Evolutionary conservation across 169 alveolate genomes (phyloP).

Genomic region (Ichthyophthirius multifiliis): DNA sequence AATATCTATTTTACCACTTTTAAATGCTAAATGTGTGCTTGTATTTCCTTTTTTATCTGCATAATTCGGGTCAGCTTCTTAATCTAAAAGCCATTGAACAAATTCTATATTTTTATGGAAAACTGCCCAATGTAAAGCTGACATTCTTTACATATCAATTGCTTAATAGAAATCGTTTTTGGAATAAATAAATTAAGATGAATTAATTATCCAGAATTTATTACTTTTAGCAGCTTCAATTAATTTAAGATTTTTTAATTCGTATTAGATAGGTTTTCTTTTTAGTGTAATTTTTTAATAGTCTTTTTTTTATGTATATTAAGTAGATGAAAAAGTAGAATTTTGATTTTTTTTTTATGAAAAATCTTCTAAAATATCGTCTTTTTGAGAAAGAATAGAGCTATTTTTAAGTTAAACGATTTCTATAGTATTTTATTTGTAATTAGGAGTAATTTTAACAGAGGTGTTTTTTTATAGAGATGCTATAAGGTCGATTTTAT

Average conservation of each 20-base stretch:
- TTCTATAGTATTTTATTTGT: background rate
- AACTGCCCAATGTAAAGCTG: background rate
- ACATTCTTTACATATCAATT: background rate
- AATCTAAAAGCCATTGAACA: background rate
- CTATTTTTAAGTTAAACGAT: no score
- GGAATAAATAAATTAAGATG: background rate
- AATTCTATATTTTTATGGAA: background rate
- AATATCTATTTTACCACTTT: background rate
- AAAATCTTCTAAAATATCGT: no score
- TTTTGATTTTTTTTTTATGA: no score
- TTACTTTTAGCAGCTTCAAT: conserved; percentile 17
- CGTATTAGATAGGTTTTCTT: background rate
- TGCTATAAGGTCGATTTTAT: background rate
- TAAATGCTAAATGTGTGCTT: background rate
- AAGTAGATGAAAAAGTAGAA: background rate
- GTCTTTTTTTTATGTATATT: background rate
- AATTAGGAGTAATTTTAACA: no score
- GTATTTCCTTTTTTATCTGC: background rate
- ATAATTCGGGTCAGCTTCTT: background rate
- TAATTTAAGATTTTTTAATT: background rate
- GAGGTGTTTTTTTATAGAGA: background rate
- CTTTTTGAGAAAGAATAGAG: no score
- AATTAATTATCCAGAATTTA: conserved; percentile 5
- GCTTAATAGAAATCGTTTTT: background rate
- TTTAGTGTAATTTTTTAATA: no score